Evolutionary conservation across 2,329 filamentous ascomycete genomes (phyloP).

Genomic region (Fusarium foetens): DNA sequence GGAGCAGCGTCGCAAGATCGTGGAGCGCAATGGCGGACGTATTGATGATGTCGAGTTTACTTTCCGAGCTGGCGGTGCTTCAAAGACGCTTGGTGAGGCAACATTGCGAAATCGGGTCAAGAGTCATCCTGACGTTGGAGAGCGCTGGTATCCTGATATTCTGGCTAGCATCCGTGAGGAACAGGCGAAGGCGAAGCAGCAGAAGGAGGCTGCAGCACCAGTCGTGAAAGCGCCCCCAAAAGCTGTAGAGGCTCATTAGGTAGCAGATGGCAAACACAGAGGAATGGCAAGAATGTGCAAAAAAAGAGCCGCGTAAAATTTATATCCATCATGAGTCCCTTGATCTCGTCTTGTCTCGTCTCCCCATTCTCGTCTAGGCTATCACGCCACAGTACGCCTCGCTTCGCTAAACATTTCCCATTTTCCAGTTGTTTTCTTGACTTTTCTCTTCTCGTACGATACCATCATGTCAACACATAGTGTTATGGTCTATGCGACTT

Average conservation of each 20-base stretch:
- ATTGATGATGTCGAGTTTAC: constrained; percentile 88
- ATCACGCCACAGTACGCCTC: constrained; percentile 37
- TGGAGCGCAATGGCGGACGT: constrained; percentile 65
- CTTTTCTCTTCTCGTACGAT: constrained; percentile 17
- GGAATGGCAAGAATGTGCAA: constrained; percentile 5
- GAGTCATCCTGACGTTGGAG: constrained; percentile 87
- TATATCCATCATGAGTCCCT: constrained; percentile 28
- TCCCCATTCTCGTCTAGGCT: constrained; percentile 21
- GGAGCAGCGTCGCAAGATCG: constrained; percentile 68
- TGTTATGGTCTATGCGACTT: constrained; percentile 26
- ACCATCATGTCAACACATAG: neutral
- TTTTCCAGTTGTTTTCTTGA: neutral
- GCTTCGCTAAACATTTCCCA: constrained; percentile 35
- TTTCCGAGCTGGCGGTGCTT: constrained; percentile 75
- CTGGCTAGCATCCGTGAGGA: constrained; percentile 67
- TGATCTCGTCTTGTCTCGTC: constrained; percentile 21
- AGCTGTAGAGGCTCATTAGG: constrained; percentile 49
- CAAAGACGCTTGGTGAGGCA: constrained; percentile 80
- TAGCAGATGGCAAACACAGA: neutral
- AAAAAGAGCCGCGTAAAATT: constrained; percentile 36
- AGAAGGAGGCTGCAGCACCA: constrained; percentile 39
- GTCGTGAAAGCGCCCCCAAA: constrained; percentile 33
- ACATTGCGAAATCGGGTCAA: constrained; percentile 86
- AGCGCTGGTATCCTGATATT: constrained; percentile 79
- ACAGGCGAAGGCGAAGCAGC: constrained; percentile 57